A percentile compares a stretch with the other conserved stretches of the same genome.
These are phyloP conservation scores for Jamesozyma spencerorum DNA, from an alignment of 805 yeast species.

Conservation along the genomic window DNA sequence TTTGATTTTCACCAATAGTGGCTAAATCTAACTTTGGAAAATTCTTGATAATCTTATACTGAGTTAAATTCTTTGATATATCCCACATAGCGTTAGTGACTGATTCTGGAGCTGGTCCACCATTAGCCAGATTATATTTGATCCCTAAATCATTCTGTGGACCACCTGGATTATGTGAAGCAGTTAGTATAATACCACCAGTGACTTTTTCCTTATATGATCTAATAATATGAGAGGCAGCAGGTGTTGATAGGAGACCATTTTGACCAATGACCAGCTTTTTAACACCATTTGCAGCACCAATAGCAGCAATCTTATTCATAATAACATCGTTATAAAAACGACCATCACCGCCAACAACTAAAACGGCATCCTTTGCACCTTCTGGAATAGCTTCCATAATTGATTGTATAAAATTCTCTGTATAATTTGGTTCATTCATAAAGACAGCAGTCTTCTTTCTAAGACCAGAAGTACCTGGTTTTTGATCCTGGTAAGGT, in stretches of 20 bases:
- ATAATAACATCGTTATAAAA: conserved; percentile 77
- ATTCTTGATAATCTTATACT: conserved; percentile 50
- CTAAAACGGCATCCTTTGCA: conserved; percentile 58
- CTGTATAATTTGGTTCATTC: conserved; percentile 65
- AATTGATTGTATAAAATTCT: conserved; percentile 86
- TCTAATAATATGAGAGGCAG: conserved; percentile 89
- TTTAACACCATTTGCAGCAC: conserved; percentile 85
- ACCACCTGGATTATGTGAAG: conserved; percentile 97
- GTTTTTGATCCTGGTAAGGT: conserved; percentile 85
- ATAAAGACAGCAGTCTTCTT: conserved; percentile 83
- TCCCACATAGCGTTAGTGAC: conserved; percentile 84
- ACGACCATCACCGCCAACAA: conserved; percentile 96
- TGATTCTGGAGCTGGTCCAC: conserved; percentile 97
- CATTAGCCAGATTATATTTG: conserved; percentile 88
- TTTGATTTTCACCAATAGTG: conserved; percentile 40
- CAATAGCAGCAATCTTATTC: conserved; percentile 70
- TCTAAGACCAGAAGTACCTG: conserved; percentile 95
- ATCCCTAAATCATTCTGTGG: conserved; percentile 87
- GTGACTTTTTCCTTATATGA: conserved; percentile 51
- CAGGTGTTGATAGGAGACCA: conserved; percentile 90
- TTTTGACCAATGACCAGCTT: conserved; percentile 79
- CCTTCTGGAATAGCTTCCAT: conserved; percentile 89
- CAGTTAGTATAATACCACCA: conserved; percentile 94
- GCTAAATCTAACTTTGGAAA: conserved; percentile 59
- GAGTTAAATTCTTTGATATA: conserved; percentile 45